These are phyloP conservation scores for Aspergillus thermomutatus DNA, from an alignment of 2,329 filamentous ascomycete genomes.

Conservation along the genomic window DNA sequence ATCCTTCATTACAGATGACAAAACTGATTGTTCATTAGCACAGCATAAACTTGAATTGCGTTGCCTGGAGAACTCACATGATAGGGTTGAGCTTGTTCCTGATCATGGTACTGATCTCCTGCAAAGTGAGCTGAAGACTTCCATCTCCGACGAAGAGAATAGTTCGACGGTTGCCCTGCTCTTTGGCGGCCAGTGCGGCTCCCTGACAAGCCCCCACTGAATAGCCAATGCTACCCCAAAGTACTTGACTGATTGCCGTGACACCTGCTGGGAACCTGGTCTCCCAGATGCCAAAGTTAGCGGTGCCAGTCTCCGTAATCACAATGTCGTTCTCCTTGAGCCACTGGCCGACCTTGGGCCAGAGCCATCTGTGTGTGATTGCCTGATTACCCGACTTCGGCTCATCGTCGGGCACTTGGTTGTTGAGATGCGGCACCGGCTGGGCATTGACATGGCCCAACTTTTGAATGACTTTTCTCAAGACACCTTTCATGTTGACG, in stretches of 20 bases:
- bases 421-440: slow-evolving; percentile 54
- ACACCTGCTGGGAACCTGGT: slow-evolving; percentile 75
- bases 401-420: slow-evolving; percentile 44
- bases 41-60: too few relatives aligned
- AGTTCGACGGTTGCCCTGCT: slow-evolving; percentile 61
- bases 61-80: slow-evolving; percentile 53
- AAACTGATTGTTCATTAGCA: slow-evolving; percentile 51
- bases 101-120: slow-evolving; percentile 82
- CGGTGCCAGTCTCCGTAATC: slow-evolving; percentile 82
- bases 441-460: slow-evolving; percentile 55
- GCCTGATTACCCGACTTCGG: slow-evolving; percentile 29
- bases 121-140: slow-evolving; percentile 77
- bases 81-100: slow-evolving; percentile 70
- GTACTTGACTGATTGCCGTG: slow-evolving; percentile 75
- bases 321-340: slow-evolving; percentile 70
- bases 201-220: slow-evolving; percentile 62
- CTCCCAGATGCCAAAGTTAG: slow-evolving; percentile 86
- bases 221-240: slow-evolving; percentile 68
- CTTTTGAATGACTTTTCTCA: slow-evolving; percentile 65
- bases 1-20: slow-evolving; percentile 82
- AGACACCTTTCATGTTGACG: slow-evolving; percentile 75
- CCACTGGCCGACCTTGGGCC: slow-evolving; percentile 72
- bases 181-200: slow-evolving; percentile 71
- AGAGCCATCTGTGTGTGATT: slow-evolving; percentile 59
- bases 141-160: slow-evolving; percentile 89